Evolutionary conservation across 441 rosid species (phyloP).

Genomic region (Dalechampia spathulata): DNA sequence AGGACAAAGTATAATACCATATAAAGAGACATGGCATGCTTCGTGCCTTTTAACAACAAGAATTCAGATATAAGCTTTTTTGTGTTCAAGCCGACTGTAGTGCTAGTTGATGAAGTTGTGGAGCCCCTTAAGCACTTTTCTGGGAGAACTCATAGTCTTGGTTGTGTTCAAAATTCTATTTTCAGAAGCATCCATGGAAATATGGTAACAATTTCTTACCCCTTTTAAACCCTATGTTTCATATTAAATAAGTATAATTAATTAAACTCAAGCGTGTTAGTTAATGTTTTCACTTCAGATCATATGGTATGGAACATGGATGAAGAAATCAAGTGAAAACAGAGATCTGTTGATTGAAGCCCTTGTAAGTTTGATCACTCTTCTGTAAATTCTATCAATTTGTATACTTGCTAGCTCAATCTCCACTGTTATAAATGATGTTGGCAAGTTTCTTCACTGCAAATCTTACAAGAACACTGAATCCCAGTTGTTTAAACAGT

Average conservation of each 20-base stretch:
- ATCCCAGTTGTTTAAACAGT: too few relatives aligned
- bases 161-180: slow-evolving; percentile 48
- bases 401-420: too few relatives aligned
- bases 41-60: slow-evolving; percentile 41
- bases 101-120: slow-evolving; percentile 32
- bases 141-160: slow-evolving; percentile 28
- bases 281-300: slow-evolving; percentile 23
- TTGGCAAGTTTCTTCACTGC: too few relatives aligned
- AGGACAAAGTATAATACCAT: too few relatives aligned
- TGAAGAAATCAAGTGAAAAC: slow-evolving; percentile 38
- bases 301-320: slow-evolving; percentile 65
- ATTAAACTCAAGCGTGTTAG: too few relatives aligned
- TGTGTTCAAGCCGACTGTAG: slow-evolving; percentile 37
- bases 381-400: neutral
- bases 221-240: too few relatives aligned
- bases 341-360: slow-evolving; percentile 29
- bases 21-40: slow-evolving; percentile 35
- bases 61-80: slow-evolving; percentile 37
- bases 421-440: too few relatives aligned
- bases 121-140: slow-evolving; percentile 36
- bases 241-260: too few relatives aligned
- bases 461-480: too few relatives aligned
- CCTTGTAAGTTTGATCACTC: slow-evolving; percentile 30
- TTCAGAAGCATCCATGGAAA: slow-evolving; percentile 65
- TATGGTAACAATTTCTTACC: slow-evolving; percentile 23